Conservation (phyloP, 768 basidiomycete genomes). For the Gyrodon lividus region DNA sequence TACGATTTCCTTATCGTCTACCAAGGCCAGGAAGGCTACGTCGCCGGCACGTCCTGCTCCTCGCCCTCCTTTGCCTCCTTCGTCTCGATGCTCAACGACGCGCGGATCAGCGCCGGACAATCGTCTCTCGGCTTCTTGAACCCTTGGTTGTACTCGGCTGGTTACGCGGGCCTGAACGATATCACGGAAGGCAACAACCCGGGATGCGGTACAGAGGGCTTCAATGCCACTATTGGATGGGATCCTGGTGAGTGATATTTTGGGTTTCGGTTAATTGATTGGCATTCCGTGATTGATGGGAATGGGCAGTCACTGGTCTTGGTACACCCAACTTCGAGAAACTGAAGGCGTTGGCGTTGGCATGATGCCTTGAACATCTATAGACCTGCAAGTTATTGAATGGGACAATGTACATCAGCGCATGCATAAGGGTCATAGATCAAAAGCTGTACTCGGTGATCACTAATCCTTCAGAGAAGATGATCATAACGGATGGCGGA, state of each 20-base stretch:
- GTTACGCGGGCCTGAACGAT: conserved; percentile 46
- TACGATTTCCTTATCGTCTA: conserved; percentile 48
- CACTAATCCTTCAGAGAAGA: too few relatives aligned
- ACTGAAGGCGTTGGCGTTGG: conserved; percentile 39
- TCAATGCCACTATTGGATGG: conserved; percentile 61
- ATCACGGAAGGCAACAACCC: conserved; percentile 56
- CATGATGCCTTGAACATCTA: conserved; percentile 1
- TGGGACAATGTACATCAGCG: conserved; percentile 38
- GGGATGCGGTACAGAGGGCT: conserved; percentile 63
- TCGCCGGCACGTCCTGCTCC: conserved; percentile 66
- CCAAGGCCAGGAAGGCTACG: conserved; percentile 35
- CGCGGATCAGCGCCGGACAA: conserved; percentile 42
- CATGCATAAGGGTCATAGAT: too few relatives aligned
- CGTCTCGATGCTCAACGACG: conserved; percentile 65
- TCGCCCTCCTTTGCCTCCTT: conserved; percentile 64
- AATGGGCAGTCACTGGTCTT: conserved; percentile 47
- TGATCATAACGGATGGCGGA: too few relatives aligned
- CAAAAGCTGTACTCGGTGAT: too few relatives aligned
- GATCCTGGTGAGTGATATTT: conserved; percentile 47
- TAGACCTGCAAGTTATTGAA: conserved; percentile 24
- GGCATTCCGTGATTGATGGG: conserved; percentile 5
- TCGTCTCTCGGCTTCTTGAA: conserved; percentile 65
- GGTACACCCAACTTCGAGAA: conserved; percentile 54
- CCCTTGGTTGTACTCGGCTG: conserved; percentile 51
- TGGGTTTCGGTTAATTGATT: neutral